Evolutionary conservation across 2,329 filamentous ascomycete genomes (phyloP), one percentile per base, ranked within the genome.

Genomic region (Raffaelea arxii): DNA sequence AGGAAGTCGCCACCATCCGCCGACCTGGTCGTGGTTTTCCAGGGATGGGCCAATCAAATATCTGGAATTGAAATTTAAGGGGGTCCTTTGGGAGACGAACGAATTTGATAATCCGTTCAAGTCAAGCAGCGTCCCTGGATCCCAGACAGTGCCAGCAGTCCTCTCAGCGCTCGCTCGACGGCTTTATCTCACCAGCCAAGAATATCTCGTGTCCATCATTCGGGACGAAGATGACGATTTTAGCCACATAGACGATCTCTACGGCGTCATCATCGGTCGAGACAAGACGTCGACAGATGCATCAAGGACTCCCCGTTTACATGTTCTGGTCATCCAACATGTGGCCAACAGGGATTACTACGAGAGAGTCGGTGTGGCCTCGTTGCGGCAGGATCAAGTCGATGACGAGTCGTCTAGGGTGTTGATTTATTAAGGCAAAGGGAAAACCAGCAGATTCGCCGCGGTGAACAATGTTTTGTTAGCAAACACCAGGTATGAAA

Each of bases 1-100:
- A 3, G 25, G 25, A 14, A 38, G 36, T 21, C 36, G 36, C 18
- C 24, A 43, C 18, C 5, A 24, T 4, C 54, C 58, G 1, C 62
- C 62, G 3, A 49, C 54, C 0, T 65, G 62, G 62, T 65, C 62
- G 0, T 65, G 61, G 62, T 65, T 63, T 56, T 58, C 56, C 1
- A 61, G 62, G n/a, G 24, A 54, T 2, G 62, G 62, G 3, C 53
- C 44, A 0, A 63, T 65, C 16, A 43, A 47, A 4, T 63, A 55
- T 32, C 21, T 64, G 24, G 46, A 56, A 16, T 36, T 57, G 0
- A 51, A 52, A 0, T 56, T 62, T 12, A 47, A 48, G 0, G 32
- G 36, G 5, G 50, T 52, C 9, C 41, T 46, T 18, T 52, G 51
- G 51, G 16, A 6, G 6, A 37, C 21, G 6, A 6, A 12, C 2